Base-by-base conservation (phyloP, 2,329 filamentous ascomycete genomes). In the Hymenoscyphus infarciens region DNA sequence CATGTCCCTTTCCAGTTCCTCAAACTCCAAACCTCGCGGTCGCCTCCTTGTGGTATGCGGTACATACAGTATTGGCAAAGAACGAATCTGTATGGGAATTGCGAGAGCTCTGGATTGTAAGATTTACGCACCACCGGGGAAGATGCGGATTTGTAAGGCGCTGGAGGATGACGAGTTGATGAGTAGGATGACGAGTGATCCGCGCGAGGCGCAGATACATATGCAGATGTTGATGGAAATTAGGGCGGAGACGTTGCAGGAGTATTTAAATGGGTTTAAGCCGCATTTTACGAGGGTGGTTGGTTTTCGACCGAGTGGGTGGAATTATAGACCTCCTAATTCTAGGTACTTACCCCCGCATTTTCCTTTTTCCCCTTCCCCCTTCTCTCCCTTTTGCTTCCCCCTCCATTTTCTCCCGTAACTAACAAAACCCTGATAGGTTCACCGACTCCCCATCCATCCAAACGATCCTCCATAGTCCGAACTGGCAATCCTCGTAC, bases 181-280 rank as follows among this genome's bases (percentile, higher is more conserved):
- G 29, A 82, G 84, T 0, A 83, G 92, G 3, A 83, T 99, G 71
- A 99, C 95, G 0, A 82, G 82, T 7, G 80, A 97, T 73, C 92
- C 95, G 0, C 79, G 83, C 25, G 90, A 91, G 70, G 95, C 95
- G 0, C 94, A 98, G 75, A 92, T 99, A 0, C 95, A 99, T 77
- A 97, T 99, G 93, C 96, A 97, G 70, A 92, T 90, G 71, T 82
- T 99, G 10, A 95, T 95, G 82, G 94, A 98, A 75, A 92, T 99
- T 68, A 88, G 92, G 29, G 87, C 92, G 38, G 93, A 97, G 68
- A 97, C 94, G 0, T 82, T 99, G 1, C 87, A 91, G 67, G 93
- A 97, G 64, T 99, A 99, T 71, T 83, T 98, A 5, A 85, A 88
- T 70, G 82, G 84, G 39, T 90, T 92, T 78, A 89, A 88, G 66